Percentiles rank a stretch among this genome's conserved stretches.
phyloP scores from a whole-genome alignment of 805 yeast genomes.

The Monosporozyma servazzii region DNA sequence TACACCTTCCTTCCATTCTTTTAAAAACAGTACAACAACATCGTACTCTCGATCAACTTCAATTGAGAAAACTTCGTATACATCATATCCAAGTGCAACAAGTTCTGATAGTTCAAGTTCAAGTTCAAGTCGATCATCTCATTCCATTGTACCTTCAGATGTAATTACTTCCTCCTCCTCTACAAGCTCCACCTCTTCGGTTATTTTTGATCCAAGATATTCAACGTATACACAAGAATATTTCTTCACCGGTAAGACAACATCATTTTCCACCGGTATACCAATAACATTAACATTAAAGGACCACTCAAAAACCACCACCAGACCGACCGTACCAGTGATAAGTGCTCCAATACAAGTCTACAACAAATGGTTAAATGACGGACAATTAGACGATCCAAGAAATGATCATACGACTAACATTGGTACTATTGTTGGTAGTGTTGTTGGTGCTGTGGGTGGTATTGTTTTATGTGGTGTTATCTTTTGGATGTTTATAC shows the following conservation, averaged over 20 bases:
- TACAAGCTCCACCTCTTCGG: not conserved
- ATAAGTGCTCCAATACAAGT: constrained; percentile 14
- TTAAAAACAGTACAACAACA: not conserved
- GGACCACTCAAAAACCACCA: constrained; percentile 8
- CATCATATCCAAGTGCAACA: not conserved
- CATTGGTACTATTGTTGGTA: constrained; percentile 22
- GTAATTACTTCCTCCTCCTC: not conserved
- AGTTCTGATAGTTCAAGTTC: not conserved
- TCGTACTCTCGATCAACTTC: not conserved
- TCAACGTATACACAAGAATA: constrained; percentile 14
- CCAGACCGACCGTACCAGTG: constrained; percentile 10
- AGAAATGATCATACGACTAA: not conserved
- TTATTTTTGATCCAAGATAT: not conserved
- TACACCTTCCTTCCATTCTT: not conserved
- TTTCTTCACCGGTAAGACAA: constrained; percentile 13
- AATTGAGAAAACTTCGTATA: not conserved
- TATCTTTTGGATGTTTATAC: constrained; percentile 14
- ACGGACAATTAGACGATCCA: constrained; percentile 4
- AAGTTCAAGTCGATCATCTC: not conserved
- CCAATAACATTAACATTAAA: constrained; percentile 11
- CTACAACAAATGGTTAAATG: constrained; percentile 20
- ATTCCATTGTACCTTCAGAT: not conserved
- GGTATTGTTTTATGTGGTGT: constrained; percentile 17
- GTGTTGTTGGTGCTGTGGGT: constrained; percentile 27
- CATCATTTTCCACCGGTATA: constrained; percentile 15